These are phyloP conservation scores for Wickerhamia fluorescens DNA, from an alignment of 805 yeast species.

Conservation along the genomic window DNA sequence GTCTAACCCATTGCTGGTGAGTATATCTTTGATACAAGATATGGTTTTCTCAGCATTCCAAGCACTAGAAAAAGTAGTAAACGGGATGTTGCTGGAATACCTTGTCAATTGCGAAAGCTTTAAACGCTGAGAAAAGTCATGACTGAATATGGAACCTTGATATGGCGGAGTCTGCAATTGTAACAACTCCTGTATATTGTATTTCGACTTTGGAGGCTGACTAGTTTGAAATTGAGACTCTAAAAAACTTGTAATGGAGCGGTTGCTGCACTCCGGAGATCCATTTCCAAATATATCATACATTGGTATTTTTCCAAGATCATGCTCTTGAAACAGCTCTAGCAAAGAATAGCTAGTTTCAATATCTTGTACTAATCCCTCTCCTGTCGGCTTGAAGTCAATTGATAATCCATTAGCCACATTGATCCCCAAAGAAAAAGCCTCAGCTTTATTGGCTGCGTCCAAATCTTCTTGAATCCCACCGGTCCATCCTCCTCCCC, in stretches of 20 bases:
- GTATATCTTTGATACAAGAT: not conserved
- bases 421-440: too few relatives aligned
- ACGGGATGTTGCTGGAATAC: slow-evolving; percentile 10
- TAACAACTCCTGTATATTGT: too few relatives aligned
- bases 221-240: too few relatives aligned
- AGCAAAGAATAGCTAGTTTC: too few relatives aligned
- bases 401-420: too few relatives aligned
- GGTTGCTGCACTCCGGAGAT: too few relatives aligned
- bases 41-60: slow-evolving; percentile 7
- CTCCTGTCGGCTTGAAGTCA: slow-evolving; percentile 8
- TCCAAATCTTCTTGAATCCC: not conserved
- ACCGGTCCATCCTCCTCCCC: not conserved
- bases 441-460: not conserved
- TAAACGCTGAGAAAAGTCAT: slow-evolving; percentile 1
- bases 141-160: not conserved
- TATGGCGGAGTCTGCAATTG: too few relatives aligned
- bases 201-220: too few relatives aligned
- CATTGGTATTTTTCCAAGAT: too few relatives aligned
- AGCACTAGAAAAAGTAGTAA: slow-evolving; percentile 5
- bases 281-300: too few relatives aligned
- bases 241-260: too few relatives aligned
- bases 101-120: slow-evolving; percentile 6
- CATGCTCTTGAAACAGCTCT: too few relatives aligned
- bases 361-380: slow-evolving; percentile 6
- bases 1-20: slow-evolving; percentile 4